Percentiles rank a stretch among this genome's conserved stretches.
Conservation (phyloP, 176 grass and related monocot species). For the Dendrocalamus sinicus region DNA sequence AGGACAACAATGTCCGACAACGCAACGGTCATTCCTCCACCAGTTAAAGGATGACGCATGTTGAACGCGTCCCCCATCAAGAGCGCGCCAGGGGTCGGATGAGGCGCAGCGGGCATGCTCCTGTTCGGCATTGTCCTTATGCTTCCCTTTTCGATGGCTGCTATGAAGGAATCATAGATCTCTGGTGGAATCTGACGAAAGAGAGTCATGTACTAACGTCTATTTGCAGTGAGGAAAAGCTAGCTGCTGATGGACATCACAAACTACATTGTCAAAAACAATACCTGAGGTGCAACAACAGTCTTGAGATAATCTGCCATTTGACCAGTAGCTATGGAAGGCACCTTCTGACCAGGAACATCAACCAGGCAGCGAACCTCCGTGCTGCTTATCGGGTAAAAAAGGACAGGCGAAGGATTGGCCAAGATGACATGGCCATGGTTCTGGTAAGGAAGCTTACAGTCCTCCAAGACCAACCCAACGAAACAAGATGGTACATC, state of each 20-base stretch:
- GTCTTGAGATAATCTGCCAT: constrained; percentile 95
- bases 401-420: constrained; percentile 92
- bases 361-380: constrained; percentile 97
- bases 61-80: constrained; percentile 99
- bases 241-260: too few relatives aligned
- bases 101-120: constrained; percentile 89
- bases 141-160: constrained; percentile 81
- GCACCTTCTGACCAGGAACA: constrained; percentile 94
- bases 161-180: constrained; percentile 73
- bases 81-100: constrained; percentile 85
- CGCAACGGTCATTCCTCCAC: constrained; percentile 95
- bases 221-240: too few relatives aligned
- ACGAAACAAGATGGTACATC: constrained; percentile 95
- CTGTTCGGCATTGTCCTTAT: constrained; percentile 43
- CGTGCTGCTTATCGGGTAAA: constrained; percentile 94
- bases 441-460: constrained; percentile 75
- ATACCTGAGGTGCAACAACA: constrained; percentile 89
- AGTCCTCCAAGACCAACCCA: constrained; percentile 89
- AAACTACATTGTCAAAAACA: not conserved
- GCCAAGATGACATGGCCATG: constrained; percentile 96
- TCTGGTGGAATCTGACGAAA: constrained; percentile 59
- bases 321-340: constrained; percentile 84
- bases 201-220: too few relatives aligned
- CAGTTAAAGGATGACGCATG: constrained; percentile 93
- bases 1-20: constrained; percentile 61